These are phyloP conservation scores for Nigrospora osmanthi DNA, from an alignment of 2,329 filamentous ascomycete genomes.

Conservation along the genomic window DNA sequence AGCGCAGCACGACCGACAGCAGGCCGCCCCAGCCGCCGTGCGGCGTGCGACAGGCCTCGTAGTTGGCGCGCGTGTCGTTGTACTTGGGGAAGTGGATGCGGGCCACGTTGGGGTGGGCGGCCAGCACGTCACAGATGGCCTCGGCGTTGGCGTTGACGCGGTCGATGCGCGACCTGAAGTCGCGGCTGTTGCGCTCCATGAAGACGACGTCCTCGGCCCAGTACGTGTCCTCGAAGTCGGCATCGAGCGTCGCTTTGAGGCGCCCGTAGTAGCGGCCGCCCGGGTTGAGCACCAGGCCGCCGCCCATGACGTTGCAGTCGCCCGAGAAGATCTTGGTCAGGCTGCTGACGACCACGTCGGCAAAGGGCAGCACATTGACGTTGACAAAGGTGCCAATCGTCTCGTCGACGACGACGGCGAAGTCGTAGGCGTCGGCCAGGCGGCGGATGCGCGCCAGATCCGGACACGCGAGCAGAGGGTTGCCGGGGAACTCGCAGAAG, in stretches of 20 bases:
- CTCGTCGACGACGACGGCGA: constrained; percentile 88
- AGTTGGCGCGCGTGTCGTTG: constrained; percentile 60
- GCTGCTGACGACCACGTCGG: constrained; percentile 89
- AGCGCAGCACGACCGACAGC: constrained; percentile 74
- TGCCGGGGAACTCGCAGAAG: constrained; percentile 93
- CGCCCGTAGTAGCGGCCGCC: constrained; percentile 60
- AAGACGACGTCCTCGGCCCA: constrained; percentile 94
- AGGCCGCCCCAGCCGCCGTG: constrained; percentile 84
- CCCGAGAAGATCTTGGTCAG: constrained; percentile 96
- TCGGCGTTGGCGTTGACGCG: constrained; percentile 83
- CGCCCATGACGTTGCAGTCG: constrained; percentile 97
- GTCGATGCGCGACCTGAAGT: constrained; percentile 76
- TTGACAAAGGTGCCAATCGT: constrained; percentile 97
- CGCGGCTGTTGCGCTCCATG: constrained; percentile 91
- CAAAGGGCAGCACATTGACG: constrained; percentile 81
- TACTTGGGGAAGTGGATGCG: constrained; percentile 82
- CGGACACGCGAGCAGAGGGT: constrained; percentile 79
- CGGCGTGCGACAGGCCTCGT: constrained; percentile 69
- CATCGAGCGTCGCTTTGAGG: constrained; percentile 58
- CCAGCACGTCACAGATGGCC: constrained; percentile 67
- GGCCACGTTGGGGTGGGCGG: constrained; percentile 56
- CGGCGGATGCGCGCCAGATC: constrained; percentile 73
- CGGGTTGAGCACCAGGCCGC: constrained; percentile 59
- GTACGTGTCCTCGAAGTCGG: constrained; percentile 78
- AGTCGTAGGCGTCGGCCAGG: constrained; percentile 77